Percentiles rank a stretch among this genome's conserved stretches.
These are phyloP conservation scores for Roridomyces roridus DNA, from an alignment of 768 basidiomycete species.

Conservation along the genomic window DNA sequence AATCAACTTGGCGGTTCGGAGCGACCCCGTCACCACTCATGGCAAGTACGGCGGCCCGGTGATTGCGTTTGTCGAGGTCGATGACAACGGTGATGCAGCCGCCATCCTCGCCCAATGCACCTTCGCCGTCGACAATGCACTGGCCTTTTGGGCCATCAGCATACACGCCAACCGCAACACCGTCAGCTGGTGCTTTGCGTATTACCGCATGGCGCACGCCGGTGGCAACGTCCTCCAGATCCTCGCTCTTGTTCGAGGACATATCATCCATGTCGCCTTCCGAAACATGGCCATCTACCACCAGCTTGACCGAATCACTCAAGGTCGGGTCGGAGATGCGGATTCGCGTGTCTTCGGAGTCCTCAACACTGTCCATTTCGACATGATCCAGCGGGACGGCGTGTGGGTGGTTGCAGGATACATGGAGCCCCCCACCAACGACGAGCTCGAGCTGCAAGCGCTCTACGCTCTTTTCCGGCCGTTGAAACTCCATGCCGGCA, in stretches of 20 bases:
- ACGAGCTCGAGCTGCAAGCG: not conserved
- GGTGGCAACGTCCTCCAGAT: not conserved
- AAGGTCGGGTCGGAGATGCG: not conserved
- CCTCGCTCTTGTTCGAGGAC: not conserved
- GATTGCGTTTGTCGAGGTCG: not conserved
- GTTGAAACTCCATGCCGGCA: not conserved
- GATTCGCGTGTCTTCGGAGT: not conserved
- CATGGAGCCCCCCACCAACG: not conserved
- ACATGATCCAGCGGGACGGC: not conserved
- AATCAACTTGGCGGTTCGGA: not conserved
- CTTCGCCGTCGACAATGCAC: not conserved
- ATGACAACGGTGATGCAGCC: not conserved
- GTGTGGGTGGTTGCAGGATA: not conserved
- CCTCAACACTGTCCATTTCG: conserved; percentile 6
- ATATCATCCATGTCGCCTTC: not conserved
- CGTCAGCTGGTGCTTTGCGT: not conserved
- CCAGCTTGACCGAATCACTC: not conserved
- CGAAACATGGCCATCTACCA: not conserved
- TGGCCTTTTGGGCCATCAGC: not conserved
- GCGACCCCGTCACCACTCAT: not conserved
- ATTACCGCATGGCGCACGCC: not conserved
- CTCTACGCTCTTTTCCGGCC: not conserved
- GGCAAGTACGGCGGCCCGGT: not conserved
- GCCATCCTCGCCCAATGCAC: not conserved
- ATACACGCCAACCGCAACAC: not conserved